Base-by-base conservation (phyloP, 352 stramenopile genomes). In the Phytophthora sojae region DNA sequence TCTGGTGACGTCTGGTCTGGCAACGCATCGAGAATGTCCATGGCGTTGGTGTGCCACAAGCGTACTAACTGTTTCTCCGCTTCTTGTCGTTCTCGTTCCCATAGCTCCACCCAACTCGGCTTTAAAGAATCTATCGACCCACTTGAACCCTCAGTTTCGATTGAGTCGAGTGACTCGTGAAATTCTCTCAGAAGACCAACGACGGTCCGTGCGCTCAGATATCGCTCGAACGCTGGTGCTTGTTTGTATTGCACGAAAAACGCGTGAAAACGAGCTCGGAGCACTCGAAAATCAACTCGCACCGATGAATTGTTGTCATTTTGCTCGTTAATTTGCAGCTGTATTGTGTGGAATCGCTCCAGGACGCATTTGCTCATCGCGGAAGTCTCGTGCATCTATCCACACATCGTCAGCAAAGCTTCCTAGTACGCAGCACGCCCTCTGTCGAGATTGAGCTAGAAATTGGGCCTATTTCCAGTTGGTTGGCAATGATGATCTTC, bases 191-290 rank as follows among this genome's bases (percentile, higher is more conserved):
- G 26, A 14, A 59, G 23, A 17, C 5, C 32, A 9, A 58, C 4
- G 23, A 60, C 17, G 12, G 29, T 64, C n/a, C 50, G 32, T 21
- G 35, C 19, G n/a, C 49, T 23, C 47, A 60, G 32, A 32, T 56
- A 37, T 17, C 60, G 47, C 21, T 58, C 23, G 19, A 67, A 67
- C 17, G 49, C 21, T 53, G 29, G 39, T 9, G 17, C 17, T 32
- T 64, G 26, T 30, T 23, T 57, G 26, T 51, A 37, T 17, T 64
- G 30, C 11, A n/a, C 30, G 26, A 64, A 30, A n/a, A 64, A 64
- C 6, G 26, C 23, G 11, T 32, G n/a, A 12, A 64, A 64, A 23
- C 47, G 58, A 35, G 4, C 19, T 30, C 45, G n/a, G 11, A 50
- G 23, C 11, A 7, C 9, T 17, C 12, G 25, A 15, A 49, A 23